phyloP scores from a whole-genome alignment of 169 alveolate species.

The Amoebophrya sp. region DNA sequence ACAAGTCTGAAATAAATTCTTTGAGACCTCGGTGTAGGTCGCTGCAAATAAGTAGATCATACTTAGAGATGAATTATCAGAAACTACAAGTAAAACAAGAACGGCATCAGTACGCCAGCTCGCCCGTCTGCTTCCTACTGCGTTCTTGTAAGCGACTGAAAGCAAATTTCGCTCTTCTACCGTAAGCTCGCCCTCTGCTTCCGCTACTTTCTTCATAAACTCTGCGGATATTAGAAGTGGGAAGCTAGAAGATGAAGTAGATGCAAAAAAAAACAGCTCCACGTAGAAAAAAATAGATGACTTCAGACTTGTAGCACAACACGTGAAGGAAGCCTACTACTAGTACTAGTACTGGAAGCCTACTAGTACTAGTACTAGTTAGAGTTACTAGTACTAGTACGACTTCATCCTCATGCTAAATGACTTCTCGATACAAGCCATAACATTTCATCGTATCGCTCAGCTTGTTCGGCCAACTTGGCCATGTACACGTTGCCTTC shows the following conservation, averaged over 20 bases:
- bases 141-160: slow-evolving; percentile 96
- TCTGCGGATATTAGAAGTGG: slow-evolving; percentile 49
- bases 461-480: slow-evolving; percentile 99
- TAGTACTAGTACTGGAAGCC: neutral
- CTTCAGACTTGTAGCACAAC: neutral
- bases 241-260: neutral
- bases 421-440: too few species aligned
- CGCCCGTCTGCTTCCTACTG: slow-evolving; percentile 95
- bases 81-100: too few species aligned
- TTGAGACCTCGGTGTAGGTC: too few species aligned
- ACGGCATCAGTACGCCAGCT: slow-evolving; percentile 95
- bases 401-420: too few species aligned
- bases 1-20: too few species aligned
- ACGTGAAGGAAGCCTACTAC: neutral
- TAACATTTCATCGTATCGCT: slow-evolving; percentile 92
- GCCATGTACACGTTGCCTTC: slow-evolving; percentile 62
- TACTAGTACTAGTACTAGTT: neutral
- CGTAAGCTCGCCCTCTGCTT: slow-evolving; percentile 49
- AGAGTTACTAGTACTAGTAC: too few species aligned
- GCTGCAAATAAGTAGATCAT: neutral
- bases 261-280: neutral
- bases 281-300: neutral
- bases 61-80: neutral
- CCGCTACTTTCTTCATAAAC: slow-evolving; percentile 55
- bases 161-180: slow-evolving; percentile 60